Evolutionary conservation across 352 stramenopile genomes (phyloP), one percentile per base, ranked within the genome.

Genomic region (Paralagenidium karlingii): DNA sequence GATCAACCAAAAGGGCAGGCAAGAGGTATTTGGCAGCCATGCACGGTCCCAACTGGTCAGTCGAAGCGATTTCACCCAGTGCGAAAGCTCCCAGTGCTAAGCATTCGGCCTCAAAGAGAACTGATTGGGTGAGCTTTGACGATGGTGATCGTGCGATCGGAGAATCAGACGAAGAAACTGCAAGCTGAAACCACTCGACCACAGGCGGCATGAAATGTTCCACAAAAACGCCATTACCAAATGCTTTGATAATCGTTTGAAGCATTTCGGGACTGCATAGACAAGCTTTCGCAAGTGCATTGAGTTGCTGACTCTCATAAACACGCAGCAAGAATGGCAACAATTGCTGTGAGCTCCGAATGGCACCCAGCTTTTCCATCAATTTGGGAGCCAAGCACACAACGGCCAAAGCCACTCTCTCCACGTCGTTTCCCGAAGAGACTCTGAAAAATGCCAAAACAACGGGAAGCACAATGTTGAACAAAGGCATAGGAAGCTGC

Each of bases 1-100:
- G 45, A 16, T 75, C 46, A 12, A 55, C 55, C 8, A 90, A 32
- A n/a, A 90, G 21, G 10, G 53, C 18, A 15, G 74, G 60, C 3
- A 87, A 43, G 1, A 85, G 18, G 16, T 83, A 77, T 39, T 90
- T 83, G 3, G 58, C 56, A 1, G 63, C 63, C 0, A 90, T 44
- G 0, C 64, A 64, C 18, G 77, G 46, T 1, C 77, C 77, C 7
- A 88, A 38, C 29, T 79, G 55, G 2, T 65, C 53, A 1, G 44
- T 53, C 1, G 67, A 82, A 0, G 64, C 40, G 9, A 86, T 43
- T 28, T 86, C 74, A 1, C 64, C 66, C 10, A 66, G 59, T 0
- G 63, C 53, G 0, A 76, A 56, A 18, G 63, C 59, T 24, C 60
- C 46, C 26, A 84, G 59, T 37, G 49, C 52, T 39, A 51, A 47